phyloP scores from a whole-genome alignment of 345 rosid genomes.

The Ceriops zippeliana region DNA sequence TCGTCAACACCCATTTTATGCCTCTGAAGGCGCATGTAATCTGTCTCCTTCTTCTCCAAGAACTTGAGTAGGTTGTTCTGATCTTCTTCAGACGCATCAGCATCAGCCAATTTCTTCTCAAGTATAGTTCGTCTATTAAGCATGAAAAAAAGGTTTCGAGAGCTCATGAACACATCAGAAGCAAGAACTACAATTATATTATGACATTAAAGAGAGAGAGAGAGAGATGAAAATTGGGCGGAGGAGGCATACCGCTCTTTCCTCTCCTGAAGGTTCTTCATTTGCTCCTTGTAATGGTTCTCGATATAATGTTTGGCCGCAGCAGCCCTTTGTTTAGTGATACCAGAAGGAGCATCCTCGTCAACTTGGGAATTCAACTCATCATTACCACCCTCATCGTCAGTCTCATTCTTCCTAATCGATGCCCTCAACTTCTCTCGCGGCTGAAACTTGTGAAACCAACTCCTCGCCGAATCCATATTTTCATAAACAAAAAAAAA shows the following conservation, averaged over 20 bases:
- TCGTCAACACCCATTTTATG: slow-evolving; percentile 95
- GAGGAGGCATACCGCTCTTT: slow-evolving; percentile 47
- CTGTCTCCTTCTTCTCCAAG: slow-evolving; percentile 92
- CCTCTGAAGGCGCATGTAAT: slow-evolving; percentile 93
- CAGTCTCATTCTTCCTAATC: slow-evolving; percentile 15
- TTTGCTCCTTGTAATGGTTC: slow-evolving; percentile 78
- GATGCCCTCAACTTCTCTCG: slow-evolving; percentile 44
- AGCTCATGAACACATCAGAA: not conserved
- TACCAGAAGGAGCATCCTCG: slow-evolving; percentile 15
- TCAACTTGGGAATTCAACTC: not conserved
- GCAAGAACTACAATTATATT: not conserved
- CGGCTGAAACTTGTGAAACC: slow-evolving; percentile 66
- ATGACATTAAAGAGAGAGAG: not conserved
- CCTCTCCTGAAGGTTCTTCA: slow-evolving; percentile 77
- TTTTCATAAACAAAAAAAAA: no score
- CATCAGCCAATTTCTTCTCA: slow-evolving; percentile 92
- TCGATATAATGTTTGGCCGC: slow-evolving; percentile 94
- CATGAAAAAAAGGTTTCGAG: not conserved
- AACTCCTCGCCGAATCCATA: slow-evolving; percentile 82
- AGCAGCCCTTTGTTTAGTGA: slow-evolving; percentile 72
- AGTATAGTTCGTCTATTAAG: slow-evolving; percentile 51
- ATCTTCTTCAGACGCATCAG: slow-evolving; percentile 96
- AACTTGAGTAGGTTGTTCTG: slow-evolving; percentile 83
- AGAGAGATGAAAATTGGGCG: not conserved
- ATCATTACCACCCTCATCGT: slow-evolving; percentile 2